Evolutionary conservation across 2,329 filamentous ascomycete genomes (phyloP).

Genomic region (Cytospora leucostoma): DNA sequence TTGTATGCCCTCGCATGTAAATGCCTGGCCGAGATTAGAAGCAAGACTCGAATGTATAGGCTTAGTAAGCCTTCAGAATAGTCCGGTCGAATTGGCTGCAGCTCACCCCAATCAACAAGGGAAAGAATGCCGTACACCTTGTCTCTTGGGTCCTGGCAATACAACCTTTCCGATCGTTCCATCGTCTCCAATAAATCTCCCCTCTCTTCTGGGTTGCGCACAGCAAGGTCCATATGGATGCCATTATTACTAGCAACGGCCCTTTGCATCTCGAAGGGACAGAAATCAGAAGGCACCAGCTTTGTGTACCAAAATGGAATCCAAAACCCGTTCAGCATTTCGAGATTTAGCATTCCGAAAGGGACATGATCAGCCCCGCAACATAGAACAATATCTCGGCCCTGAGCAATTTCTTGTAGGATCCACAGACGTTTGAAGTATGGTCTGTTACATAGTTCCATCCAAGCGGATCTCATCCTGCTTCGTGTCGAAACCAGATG

Average conservation of each 20-base stretch:
- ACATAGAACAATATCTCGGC: not conserved
- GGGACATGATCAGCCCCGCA: not conserved
- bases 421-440: not conserved
- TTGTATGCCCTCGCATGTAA: too few species aligned
- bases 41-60: not conserved
- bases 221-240: too few species aligned
- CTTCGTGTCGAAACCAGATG: not conserved
- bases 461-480: not conserved
- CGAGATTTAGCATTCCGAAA: not conserved
- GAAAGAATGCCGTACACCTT: not conserved
- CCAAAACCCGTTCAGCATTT: not conserved
- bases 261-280: too few species aligned
- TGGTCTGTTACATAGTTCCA: too few species aligned
- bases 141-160: not conserved
- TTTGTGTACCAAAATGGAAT: too few species aligned
- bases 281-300: too few species aligned
- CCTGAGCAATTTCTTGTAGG: not conserved
- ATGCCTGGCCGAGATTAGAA: too few species aligned
- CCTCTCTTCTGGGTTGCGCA: too few species aligned
- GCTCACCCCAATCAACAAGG: not conserved
- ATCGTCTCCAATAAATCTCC: too few species aligned
- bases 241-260: too few species aligned
- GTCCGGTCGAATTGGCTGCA: not conserved
- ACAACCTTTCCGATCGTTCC: too few species aligned
- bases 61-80: not conserved